These are phyloP conservation scores for Aspergillus tamarii DNA, from an alignment of 2,329 filamentous ascomycete species.

Conservation along the genomic window DNA sequence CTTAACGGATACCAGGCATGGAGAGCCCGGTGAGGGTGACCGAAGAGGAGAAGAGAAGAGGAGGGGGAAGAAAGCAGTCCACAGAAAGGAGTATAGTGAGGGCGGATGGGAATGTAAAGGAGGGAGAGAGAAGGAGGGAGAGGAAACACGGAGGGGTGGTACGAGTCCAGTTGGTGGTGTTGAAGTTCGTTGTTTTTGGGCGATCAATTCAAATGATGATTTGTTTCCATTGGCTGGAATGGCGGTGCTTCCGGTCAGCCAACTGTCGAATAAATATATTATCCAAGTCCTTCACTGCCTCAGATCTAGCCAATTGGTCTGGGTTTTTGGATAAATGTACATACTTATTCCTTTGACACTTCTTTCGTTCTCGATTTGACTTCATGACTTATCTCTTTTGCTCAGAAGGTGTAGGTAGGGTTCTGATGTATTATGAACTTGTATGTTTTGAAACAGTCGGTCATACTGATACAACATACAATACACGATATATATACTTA, in stretches of 20 bases:
- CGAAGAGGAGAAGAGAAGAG: constrained; percentile 5
- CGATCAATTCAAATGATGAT: not conserved
- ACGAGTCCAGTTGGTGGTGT: not conserved
- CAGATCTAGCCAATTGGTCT: not conserved
- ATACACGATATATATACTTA: not conserved
- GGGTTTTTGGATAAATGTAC: not conserved
- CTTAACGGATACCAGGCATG: constrained; percentile 32
- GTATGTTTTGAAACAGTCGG: not conserved
- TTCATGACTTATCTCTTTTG: not conserved
- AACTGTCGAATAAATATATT: not conserved
- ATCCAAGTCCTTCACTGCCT: not conserved
- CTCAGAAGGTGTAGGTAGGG: not conserved
- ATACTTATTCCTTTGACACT: not conserved
- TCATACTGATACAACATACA: not conserved
- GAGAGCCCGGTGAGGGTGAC: constrained; percentile 23
- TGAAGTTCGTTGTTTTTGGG: constrained; percentile 2
- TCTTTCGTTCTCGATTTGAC: not conserved
- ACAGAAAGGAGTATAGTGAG: not conserved
- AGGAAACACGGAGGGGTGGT: constrained; percentile 1
- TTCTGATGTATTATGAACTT: not conserved
- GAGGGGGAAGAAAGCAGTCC: not conserved
- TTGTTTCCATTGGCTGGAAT: not conserved
- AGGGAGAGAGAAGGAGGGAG: not conserved
- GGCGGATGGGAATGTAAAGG: not conserved
- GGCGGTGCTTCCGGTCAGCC: not conserved